These are phyloP conservation scores for Schizophyllum commune DNA, from an alignment of 1,284 basidiomycete species.

Conservation along the genomic window DNA sequence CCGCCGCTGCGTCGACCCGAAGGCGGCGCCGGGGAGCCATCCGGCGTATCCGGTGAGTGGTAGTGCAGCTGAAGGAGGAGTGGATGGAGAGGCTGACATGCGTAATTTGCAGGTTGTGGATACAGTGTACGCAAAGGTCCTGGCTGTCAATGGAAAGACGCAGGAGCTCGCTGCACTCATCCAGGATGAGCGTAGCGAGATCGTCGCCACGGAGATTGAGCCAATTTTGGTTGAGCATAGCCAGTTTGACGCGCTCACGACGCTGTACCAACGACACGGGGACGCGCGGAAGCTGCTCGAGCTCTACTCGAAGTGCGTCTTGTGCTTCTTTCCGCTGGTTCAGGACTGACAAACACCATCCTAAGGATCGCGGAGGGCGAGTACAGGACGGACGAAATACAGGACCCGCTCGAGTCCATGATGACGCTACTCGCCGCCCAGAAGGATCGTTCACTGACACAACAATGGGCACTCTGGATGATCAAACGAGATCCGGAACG, in stretches of 20 bases:
- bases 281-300: conserved; percentile 58
- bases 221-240: conserved; percentile 42
- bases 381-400: conserved; percentile 56
- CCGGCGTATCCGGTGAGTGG: conserved; percentile 12
- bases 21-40: conserved; percentile 19
- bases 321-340: conserved; percentile 3
- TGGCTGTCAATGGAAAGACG: conserved; percentile 55
- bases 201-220: conserved; percentile 62
- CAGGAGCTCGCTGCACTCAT: conserved; percentile 59
- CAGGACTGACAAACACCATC: neutral
- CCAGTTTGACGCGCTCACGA: conserved; percentile 58
- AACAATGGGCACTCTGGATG: conserved; percentile 79
- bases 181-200: conserved; percentile 42
- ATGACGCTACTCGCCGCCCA: conserved; percentile 53
- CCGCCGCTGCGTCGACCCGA: conserved; percentile 17
- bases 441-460: conserved; percentile 53
- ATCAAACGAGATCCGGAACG: conserved; percentile 59
- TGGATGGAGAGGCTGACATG: conserved; percentile 3
- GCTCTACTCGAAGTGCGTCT: conserved; percentile 61
- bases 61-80: conserved; percentile 1
- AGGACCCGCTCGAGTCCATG: conserved; percentile 66
- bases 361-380: conserved; percentile 65
- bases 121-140: conserved; percentile 72
- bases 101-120: conserved; percentile 56
- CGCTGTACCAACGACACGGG: conserved; percentile 52